Percentiles rank a stretch among this genome's conserved stretches.
Conservation (phyloP, 306 rosid species). For the Chamaecrista fasciculata region DNA sequence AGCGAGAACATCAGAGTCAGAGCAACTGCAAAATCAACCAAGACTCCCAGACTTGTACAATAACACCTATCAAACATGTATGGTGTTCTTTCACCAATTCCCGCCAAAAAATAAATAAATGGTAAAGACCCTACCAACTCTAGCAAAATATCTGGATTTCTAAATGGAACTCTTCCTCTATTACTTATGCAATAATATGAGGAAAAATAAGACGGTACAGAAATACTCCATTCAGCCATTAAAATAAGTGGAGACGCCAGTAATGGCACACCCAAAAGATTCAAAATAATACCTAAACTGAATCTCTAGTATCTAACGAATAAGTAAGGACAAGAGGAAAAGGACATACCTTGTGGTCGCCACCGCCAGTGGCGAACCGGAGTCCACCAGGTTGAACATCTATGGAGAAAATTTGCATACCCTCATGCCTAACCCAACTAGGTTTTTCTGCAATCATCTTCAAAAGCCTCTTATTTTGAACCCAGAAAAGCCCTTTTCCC, state of each 20-base stretch:
- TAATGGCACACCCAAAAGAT: slow-evolving; percentile 8
- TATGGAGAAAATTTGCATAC: slow-evolving; percentile 96
- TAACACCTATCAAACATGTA: slow-evolving; percentile 1
- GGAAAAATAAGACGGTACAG: neutral
- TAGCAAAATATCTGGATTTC: slow-evolving; percentile 9
- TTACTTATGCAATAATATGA: slow-evolving; percentile 12
- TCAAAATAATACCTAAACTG: slow-evolving; percentile 16
- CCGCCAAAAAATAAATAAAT: neutral
- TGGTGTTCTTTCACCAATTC: neutral
- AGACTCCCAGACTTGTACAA: neutral
- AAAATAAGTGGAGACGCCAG: neutral
- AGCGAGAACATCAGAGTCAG: neutral
- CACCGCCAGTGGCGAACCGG: slow-evolving; percentile 95
- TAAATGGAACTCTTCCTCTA: neutral
- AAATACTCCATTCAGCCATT: neutral
- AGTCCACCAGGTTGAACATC: slow-evolving; percentile 96
- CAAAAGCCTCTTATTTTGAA: slow-evolving; percentile 21
- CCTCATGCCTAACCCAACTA: slow-evolving; percentile 91
- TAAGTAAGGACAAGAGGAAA: neutral
- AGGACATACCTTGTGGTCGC: slow-evolving; percentile 83
- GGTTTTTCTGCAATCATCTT: slow-evolving; percentile 95
- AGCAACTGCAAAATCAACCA: slow-evolving; percentile 4
- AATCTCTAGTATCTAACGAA: slow-evolving; percentile 10
- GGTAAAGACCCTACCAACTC: neutral
- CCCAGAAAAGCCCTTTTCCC: slow-evolving; percentile 20